A percentile compares a stretch with the other conserved stretches of the same genome.
Evolutionary conservation across 2,329 filamentous ascomycete species (phyloP).

Genomic region (Phaeosphaeriaceae sp.): DNA sequence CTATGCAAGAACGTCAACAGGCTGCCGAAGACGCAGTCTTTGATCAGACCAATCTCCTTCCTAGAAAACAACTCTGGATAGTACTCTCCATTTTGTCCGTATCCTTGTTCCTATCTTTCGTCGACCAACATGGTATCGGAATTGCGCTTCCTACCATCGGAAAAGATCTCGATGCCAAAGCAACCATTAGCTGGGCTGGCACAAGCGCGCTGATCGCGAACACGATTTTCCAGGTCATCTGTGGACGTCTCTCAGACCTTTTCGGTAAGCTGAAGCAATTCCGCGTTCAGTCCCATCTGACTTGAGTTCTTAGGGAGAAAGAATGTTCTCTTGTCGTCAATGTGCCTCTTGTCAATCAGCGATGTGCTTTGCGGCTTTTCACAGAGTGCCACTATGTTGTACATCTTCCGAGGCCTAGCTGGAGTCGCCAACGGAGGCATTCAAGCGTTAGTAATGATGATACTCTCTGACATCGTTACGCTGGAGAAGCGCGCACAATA

Average conservation of each 20-base stretch:
- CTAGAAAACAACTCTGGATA: constrained; percentile 57
- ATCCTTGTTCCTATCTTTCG: constrained; percentile 63
- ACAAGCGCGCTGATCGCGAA: constrained; percentile 64
- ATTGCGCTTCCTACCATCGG: constrained; percentile 48
- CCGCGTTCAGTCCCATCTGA: background rate
- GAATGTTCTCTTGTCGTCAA: constrained; percentile 60
- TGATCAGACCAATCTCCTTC: constrained; percentile 64
- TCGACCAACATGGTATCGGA: constrained; percentile 66
- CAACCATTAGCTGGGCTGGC: constrained; percentile 65
- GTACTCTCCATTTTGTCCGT: constrained; percentile 63
- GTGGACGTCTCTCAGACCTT: constrained; percentile 69
- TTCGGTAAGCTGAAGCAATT: constrained; percentile 58
- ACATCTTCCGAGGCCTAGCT: constrained; percentile 65
- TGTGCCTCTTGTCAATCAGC: constrained; percentile 62
- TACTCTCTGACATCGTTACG: constrained; percentile 47
- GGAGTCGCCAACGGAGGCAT: constrained; percentile 71
- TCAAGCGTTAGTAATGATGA: constrained; percentile 50
- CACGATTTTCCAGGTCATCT: constrained; percentile 71
- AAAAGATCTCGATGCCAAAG: constrained; percentile 47
- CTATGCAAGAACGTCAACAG: constrained; percentile 15
- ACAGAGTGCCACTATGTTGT: constrained; percentile 65
- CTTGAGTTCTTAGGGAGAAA: constrained; percentile 14
- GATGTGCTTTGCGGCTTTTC: constrained; percentile 68
- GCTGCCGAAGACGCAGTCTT: constrained; percentile 25
- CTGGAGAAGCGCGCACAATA: constrained; percentile 48